These are phyloP conservation scores for Komagataella pastoris DNA, from an alignment of 805 yeast species.

Conservation along the genomic window DNA sequence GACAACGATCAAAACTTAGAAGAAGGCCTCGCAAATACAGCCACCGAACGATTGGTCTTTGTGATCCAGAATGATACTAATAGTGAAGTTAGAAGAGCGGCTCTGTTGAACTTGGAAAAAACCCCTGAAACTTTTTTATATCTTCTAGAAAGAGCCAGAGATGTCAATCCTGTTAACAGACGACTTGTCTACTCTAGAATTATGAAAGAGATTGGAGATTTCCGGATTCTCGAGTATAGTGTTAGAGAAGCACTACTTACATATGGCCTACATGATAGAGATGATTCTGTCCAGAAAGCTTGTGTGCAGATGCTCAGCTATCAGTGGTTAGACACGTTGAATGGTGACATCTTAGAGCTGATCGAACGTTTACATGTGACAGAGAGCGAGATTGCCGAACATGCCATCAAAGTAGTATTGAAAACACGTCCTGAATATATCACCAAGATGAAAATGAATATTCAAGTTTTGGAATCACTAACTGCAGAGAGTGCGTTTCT, in stretches of 20 bases:
- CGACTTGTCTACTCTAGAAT: constrained; percentile 27
- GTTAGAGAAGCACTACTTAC: constrained; percentile 54
- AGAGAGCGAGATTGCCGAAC: constrained; percentile 53
- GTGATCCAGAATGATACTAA: constrained; percentile 66
- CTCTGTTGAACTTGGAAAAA: constrained; percentile 56
- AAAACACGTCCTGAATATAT: constrained; percentile 50
- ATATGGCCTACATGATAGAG: constrained; percentile 88
- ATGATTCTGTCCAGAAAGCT: constrained; percentile 55
- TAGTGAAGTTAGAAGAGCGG: constrained; percentile 84
- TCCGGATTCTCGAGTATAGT: constrained; percentile 28
- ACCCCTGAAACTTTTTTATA: constrained; percentile 36
- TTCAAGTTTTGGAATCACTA: constrained; percentile 54
- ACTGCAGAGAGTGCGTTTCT: constrained; percentile 68
- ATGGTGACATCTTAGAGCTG: constrained; percentile 60
- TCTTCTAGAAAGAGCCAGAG: constrained; percentile 74
- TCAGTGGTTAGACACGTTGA: constrained; percentile 58
- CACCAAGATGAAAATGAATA: constrained; percentile 43
- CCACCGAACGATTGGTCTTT: constrained; percentile 30
- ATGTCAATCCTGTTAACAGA: constrained; percentile 58
- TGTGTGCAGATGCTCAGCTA: constrained; percentile 57
- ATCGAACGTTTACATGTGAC: constrained; percentile 60
- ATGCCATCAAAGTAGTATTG: constrained; percentile 53
- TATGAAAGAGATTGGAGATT: neutral
- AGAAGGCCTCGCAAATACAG: constrained; percentile 25
- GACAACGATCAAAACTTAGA: constrained; percentile 17